Conservation (phyloP, 345 rosid species). For the Hibiscus mutabilis region DNA sequence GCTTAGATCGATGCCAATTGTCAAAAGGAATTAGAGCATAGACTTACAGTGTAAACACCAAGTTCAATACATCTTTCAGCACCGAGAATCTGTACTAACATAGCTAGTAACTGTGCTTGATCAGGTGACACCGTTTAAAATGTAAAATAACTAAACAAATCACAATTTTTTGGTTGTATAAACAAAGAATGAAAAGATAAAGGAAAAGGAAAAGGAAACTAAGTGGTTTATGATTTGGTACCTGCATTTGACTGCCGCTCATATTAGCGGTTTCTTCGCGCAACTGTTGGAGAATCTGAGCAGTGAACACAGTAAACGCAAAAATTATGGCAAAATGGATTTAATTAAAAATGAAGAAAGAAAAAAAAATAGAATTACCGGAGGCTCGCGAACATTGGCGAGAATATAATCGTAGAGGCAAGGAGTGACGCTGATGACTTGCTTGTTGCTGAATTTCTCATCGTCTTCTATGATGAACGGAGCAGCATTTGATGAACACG, state of each 20-base stretch:
- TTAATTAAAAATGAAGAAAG: not conserved
- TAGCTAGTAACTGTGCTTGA: constrained; percentile 86
- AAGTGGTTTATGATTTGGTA: too few species aligned
- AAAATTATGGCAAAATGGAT: not conserved
- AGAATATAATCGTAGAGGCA: constrained; percentile 72
- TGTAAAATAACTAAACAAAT: not conserved
- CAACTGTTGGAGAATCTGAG: constrained; percentile 65
- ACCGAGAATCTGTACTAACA: constrained; percentile 81
- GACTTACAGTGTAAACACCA: constrained; percentile 77
- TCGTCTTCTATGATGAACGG: constrained; percentile 52
- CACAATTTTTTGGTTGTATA: not conserved
- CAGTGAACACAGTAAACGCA: not conserved
- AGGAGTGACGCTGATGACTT: constrained; percentile 72
- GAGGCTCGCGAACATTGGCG: constrained; percentile 76
- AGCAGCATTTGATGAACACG: constrained; percentile 19
- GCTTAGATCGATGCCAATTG: too few species aligned
- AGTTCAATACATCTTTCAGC: constrained; percentile 84
- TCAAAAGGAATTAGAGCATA: not conserved
- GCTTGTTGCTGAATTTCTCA: constrained; percentile 64
- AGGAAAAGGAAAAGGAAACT: too few species aligned
- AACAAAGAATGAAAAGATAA: too few species aligned
- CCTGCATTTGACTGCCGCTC: constrained; percentile 91
- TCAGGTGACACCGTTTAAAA: constrained; percentile 75
- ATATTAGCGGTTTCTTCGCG: constrained; percentile 79
- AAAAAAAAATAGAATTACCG: constrained; percentile 23